Evolutionary conservation across 2,329 filamentous ascomycete genomes (phyloP).

Genomic region (Diplodia seriata): DNA sequence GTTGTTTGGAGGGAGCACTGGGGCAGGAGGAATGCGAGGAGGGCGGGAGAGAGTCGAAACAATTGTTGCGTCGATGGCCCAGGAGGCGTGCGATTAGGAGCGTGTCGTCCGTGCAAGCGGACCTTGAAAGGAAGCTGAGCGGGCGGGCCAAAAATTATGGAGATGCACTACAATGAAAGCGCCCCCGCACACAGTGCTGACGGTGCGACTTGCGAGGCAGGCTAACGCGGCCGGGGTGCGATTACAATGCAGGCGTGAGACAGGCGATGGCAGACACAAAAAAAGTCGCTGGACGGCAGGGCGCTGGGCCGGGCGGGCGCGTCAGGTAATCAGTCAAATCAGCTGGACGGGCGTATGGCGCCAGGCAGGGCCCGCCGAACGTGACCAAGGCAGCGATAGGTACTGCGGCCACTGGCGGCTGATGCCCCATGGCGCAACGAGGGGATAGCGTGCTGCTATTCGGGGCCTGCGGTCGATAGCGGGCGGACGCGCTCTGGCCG

Average conservation of each 20-base stretch:
- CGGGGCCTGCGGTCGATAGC: constrained; percentile 26
- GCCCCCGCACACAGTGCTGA: constrained; percentile 32
- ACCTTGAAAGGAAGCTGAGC: constrained; percentile 32
- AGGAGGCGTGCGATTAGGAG: constrained; percentile 31
- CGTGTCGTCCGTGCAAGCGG: constrained; percentile 30
- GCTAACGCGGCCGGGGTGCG: constrained; percentile 14
- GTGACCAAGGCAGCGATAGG: constrained; percentile 31
- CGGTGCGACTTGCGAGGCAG: constrained; percentile 21
- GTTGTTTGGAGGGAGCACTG: constrained; percentile 11
- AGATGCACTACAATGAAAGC: constrained; percentile 33
- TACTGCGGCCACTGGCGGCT: constrained; percentile 27
- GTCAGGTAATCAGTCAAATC: constrained; percentile 32
- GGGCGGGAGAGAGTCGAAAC: constrained; percentile 15
- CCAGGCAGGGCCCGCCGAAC: constrained; percentile 29
- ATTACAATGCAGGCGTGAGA: constrained; percentile 25
- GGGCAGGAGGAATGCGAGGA: constrained; percentile 14
- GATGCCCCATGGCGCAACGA: constrained; percentile 31
- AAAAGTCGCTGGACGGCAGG: constrained; percentile 21
- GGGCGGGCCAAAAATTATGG: constrained; percentile 33
- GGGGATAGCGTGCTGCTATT: constrained; percentile 30
- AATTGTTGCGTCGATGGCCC: constrained; percentile 28
- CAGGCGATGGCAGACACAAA: constrained; percentile 1
- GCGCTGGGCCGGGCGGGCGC: constrained; percentile 15
- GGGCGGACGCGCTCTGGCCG: constrained; percentile 16
- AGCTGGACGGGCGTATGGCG: constrained; percentile 29